phyloP scores from a whole-genome alignment of 352 stramenopile genomes.

The Pythium angustatum region DNA sequence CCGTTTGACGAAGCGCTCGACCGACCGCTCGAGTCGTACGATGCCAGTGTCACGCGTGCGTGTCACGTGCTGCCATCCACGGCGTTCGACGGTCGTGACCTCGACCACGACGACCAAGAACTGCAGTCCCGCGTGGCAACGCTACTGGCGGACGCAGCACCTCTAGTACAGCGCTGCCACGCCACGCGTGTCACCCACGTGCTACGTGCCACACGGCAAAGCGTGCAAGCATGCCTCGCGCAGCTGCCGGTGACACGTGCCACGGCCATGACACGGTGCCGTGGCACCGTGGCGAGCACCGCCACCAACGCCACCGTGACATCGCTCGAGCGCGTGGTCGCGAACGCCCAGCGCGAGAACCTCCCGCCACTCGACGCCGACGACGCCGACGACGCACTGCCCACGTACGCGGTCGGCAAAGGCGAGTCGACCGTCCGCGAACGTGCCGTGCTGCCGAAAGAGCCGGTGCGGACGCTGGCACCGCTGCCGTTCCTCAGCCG shows the following conservation, averaged over 20 bases:
- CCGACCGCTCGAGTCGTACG: slow-evolving; percentile 42
- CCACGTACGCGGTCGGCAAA: slow-evolving; percentile 47
- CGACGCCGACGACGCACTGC: slow-evolving; percentile 23
- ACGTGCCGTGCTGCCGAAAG: slow-evolving; percentile 32
- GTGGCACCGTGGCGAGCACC: neutral
- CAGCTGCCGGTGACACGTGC: slow-evolving; percentile 2
- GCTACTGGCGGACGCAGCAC: slow-evolving; percentile 45
- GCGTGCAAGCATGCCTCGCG: slow-evolving; percentile 26
- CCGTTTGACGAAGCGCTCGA: slow-evolving; percentile 47
- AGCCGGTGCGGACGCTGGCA: slow-evolving; percentile 41
- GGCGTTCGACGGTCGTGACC: slow-evolving; percentile 4
- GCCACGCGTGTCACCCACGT: slow-evolving; percentile 23
- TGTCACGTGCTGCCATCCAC: slow-evolving; percentile 29
- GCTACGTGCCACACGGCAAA: slow-evolving; percentile 19
- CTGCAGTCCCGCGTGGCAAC: slow-evolving; percentile 27
- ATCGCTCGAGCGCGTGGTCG: slow-evolving; percentile 9
- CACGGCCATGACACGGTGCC: neutral
- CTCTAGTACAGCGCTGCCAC: slow-evolving; percentile 17
- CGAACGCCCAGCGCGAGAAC: slow-evolving; percentile 18
- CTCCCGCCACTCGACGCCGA: neutral
- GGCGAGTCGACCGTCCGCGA: slow-evolving; percentile 45
- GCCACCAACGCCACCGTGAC: slow-evolving; percentile 31
- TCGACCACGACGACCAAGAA: neutral
- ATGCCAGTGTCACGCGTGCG: slow-evolving; percentile 28
- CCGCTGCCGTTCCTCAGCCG: slow-evolving; percentile 47